Evolutionary conservation across 2,329 filamentous ascomycete species (phyloP), one percentile per base, ranked within the genome.

Genomic region (Ophiostoma pallidulum): DNA sequence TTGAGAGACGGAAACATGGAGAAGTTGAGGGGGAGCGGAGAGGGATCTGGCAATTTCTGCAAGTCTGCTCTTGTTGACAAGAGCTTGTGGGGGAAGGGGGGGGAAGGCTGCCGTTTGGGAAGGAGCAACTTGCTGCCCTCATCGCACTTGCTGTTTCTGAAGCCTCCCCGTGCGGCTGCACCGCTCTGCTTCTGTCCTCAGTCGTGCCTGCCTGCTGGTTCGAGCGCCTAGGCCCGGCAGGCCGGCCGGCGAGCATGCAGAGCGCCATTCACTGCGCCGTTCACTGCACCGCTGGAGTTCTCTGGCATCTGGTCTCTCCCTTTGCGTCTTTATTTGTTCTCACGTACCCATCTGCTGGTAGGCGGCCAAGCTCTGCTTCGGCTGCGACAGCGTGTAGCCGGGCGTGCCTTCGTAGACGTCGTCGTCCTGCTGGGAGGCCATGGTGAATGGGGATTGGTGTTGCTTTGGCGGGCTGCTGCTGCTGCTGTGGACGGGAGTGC

Each of bases 351-450:
- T 84, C 66, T 95, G 76, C 63, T 91, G 78, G 71, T 96, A 96
- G 68, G 96, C 86, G 55, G 91, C 86, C 62, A 98, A 77, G 59
- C 87, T 94, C 79, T 97, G 95, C 83, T 96, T 96, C 54, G 77
- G 77, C 79, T 96, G 88, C 58, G 88, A 90, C 64, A 96, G 85
- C 80, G 94, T 96, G 83, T 96, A 97, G 65, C 91, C 91, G 71
- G 90, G 83, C 57, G 90, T 96, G 71, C 84, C 78, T 72, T 92
- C 86, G 67, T 85, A 74, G 57, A 91, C 80, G 62, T 97, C 91
- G 53, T 95, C 88, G 12, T 53, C 49, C 33, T 82, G 73, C 62
- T 78, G 72, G 59, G 80, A 76, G 57, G 81, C 74, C 83, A 87
- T 87, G 59, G 59, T 74, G 28, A 31, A 26, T 16, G 14, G 26